Conservation (phyloP, 2,329 filamentous ascomycete species). For the Stemphylium vesicarium region DNA sequence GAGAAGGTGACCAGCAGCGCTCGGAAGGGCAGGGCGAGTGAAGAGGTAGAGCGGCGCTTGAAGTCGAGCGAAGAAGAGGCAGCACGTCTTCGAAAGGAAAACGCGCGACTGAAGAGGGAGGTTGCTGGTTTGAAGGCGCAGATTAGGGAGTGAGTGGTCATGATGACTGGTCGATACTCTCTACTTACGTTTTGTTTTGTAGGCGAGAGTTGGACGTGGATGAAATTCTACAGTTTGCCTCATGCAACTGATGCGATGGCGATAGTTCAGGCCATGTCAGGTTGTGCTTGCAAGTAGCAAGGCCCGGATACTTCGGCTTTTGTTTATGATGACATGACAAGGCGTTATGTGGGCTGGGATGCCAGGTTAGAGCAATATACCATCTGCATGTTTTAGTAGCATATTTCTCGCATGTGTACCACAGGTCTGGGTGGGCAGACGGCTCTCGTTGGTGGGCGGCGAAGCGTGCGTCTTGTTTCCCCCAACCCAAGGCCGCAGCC, state of each 20-base stretch:
- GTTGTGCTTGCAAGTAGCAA: not conserved
- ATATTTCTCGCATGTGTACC: too few relatives aligned
- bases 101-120: conserved; percentile 80
- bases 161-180: conserved; percentile 5
- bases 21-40: conserved; percentile 76
- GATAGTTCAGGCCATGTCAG: not conserved
- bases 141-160: conserved; percentile 51
- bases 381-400: conserved; percentile 18
- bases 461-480: too few relatives aligned
- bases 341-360: conserved; percentile 13
- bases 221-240: conserved; percentile 9
- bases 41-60: conserved; percentile 74
- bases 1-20: conserved; percentile 77
- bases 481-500: not conserved
- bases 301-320: not conserved
- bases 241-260: not conserved
- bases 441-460: too few relatives aligned
- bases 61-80: conserved; percentile 79
- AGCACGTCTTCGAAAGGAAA: conserved; percentile 81
- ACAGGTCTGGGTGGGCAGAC: too few relatives aligned
- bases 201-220: conserved; percentile 5
- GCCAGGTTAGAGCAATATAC: conserved; percentile 25
- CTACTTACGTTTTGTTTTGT: not conserved
- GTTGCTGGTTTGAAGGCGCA: conserved; percentile 68
- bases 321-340: conserved; percentile 17